Percentiles rank a stretch among this genome's conserved stretches.
Conservation (phyloP, 129 eudicot species). For the Flaveria sonorensis region DNA sequence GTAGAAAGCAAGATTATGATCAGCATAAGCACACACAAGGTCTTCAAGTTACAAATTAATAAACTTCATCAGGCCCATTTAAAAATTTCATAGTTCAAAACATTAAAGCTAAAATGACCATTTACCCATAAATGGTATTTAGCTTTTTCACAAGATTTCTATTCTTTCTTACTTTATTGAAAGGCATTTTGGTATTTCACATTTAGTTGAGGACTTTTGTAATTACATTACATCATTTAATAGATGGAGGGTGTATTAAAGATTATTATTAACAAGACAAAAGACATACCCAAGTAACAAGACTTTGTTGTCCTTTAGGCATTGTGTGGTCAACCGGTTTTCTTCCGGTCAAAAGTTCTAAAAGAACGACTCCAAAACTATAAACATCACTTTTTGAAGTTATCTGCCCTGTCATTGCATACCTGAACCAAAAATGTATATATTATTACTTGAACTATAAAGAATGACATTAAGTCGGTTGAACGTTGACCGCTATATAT, state of each 20-base stretch:
- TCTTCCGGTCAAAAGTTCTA: constrained; percentile 83
- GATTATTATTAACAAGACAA: background rate
- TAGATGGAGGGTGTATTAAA: constrained; percentile 6
- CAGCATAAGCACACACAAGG: background rate
- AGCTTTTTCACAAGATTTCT: background rate
- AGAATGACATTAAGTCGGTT: background rate
- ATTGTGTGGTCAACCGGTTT: constrained; percentile 90
- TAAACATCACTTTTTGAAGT: constrained; percentile 86
- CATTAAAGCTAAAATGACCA: background rate
- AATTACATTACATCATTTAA: background rate
- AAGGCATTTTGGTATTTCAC: constrained; percentile 4
- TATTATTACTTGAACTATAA: background rate
- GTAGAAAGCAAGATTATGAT: constrained; percentile 29
- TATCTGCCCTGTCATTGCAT: constrained; percentile 86
- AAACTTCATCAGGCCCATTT: background rate
- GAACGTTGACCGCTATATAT: too few species aligned
- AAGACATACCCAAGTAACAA: constrained; percentile 76
- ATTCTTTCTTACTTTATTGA: background rate
- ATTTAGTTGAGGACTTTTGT: background rate
- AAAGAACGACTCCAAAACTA: constrained; percentile 81
- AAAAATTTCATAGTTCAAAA: background rate
- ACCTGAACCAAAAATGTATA: constrained; percentile 40
- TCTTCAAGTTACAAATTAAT: background rate
- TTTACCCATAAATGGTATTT: constrained; percentile 3
- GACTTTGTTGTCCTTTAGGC: constrained; percentile 95